Conservation (phyloP, 306 rosid genomes). For the Malus orientalis region DNA sequence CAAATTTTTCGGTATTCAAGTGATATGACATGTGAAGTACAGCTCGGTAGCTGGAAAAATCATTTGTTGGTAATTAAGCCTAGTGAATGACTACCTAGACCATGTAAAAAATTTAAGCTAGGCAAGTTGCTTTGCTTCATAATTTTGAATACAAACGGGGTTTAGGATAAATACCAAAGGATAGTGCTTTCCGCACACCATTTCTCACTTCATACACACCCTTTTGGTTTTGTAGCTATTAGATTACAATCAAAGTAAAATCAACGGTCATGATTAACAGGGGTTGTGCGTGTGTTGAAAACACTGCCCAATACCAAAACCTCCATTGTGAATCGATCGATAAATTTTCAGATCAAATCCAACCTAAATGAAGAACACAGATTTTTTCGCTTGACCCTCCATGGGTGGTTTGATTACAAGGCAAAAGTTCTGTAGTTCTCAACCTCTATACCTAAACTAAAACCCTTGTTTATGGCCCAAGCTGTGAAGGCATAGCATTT, state of each 20-base stretch:
- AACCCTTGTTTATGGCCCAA: neutral
- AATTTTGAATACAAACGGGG: neutral
- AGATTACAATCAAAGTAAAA: too few relatives aligned
- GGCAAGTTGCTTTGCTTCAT: neutral
- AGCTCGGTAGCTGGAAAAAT: too few relatives aligned
- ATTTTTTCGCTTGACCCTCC: neutral
- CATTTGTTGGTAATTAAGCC: too few relatives aligned
- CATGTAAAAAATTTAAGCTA: neutral
- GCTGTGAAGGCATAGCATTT: neutral
- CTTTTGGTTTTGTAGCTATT: too few relatives aligned
- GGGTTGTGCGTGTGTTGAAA: too few relatives aligned
- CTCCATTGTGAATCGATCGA: neutral
- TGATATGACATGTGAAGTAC: too few relatives aligned
- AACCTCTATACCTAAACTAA: neutral
- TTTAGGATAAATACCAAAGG: neutral
- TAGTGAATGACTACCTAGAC: too few relatives aligned
- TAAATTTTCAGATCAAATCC: neutral
- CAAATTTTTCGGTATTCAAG: too few relatives aligned
- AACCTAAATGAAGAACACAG: neutral
- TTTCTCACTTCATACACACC: too few relatives aligned
- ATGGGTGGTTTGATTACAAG: neutral
- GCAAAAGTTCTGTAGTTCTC: neutral
- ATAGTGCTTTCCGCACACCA: fast-evolving
- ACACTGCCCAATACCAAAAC: neutral
- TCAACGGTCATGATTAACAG: too few relatives aligned